These are phyloP conservation scores for Camellia sinensis DNA, from an alignment of 148 eudicot species.

Conservation along the genomic window DNA sequence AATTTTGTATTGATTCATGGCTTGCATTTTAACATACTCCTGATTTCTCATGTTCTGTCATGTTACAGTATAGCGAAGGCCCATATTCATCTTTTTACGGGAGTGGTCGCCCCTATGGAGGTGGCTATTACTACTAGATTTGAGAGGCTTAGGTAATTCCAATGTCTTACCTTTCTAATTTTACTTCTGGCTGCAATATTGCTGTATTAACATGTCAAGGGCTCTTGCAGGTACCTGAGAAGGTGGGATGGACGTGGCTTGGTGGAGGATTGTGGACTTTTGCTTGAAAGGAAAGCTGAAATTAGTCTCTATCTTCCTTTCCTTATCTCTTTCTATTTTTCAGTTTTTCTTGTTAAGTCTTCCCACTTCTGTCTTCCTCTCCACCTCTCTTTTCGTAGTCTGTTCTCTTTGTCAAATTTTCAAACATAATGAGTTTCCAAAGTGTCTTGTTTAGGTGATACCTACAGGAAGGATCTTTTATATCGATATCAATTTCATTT, in stretches of 20 bases:
- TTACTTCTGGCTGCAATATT: slow-evolving; percentile 7
- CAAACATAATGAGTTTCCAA: no score
- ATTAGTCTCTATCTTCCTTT: slow-evolving; percentile 8
- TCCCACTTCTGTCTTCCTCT: neutral
- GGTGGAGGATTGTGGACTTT: slow-evolving; percentile 13
- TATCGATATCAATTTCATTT: no score
- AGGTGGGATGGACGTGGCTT: slow-evolving; percentile 12
- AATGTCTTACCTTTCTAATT: neutral
- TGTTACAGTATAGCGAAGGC: slow-evolving; percentile 54
- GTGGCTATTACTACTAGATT: slow-evolving; percentile 60
- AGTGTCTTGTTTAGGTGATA: no score
- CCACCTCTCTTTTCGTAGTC: neutral
- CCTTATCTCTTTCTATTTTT: slow-evolving; percentile 4
- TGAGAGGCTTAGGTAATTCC: slow-evolving; percentile 27
- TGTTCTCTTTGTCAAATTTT: no score
- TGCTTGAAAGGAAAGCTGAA: slow-evolving; percentile 28
- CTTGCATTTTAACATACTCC: neutral
- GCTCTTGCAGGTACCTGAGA: slow-evolving; percentile 21
- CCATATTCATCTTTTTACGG: slow-evolving; percentile 48
- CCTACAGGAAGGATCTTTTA: no score
- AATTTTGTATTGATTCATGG: neutral
- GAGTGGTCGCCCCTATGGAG: slow-evolving; percentile 56
- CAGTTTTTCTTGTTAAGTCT: neutral
- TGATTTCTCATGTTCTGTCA: slow-evolving; percentile 5
- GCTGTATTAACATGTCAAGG: slow-evolving; percentile 5